Percentiles rank a stretch among this genome's conserved stretches.
Conservation (phyloP, 306 rosid genomes). For the Prunus mira region DNA sequence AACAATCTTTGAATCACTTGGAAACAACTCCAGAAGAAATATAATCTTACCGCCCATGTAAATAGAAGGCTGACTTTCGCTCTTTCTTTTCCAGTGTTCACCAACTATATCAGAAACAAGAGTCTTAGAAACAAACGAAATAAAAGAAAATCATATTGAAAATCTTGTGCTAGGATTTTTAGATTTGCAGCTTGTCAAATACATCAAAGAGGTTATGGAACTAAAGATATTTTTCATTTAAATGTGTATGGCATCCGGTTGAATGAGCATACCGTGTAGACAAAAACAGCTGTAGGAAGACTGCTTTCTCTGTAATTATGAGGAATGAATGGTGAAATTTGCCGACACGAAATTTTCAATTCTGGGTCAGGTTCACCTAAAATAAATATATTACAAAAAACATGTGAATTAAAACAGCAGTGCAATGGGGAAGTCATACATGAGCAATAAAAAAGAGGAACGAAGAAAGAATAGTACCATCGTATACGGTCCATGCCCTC, state of each 20-base stretch:
- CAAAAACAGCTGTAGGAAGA: constrained; percentile 94
- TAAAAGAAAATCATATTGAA: background rate
- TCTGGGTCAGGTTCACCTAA: constrained; percentile 99
- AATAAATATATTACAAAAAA: background rate
- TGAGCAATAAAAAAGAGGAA: constrained; percentile 2
- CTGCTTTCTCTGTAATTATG: constrained; percentile 95
- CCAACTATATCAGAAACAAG: constrained; percentile 65
- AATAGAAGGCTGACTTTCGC: constrained; percentile 98
- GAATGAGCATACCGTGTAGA: constrained; percentile 63
- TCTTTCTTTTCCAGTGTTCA: constrained; percentile 92
- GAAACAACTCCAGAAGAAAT: constrained; percentile 14
- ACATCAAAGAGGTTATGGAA: background rate
- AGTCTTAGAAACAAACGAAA: constrained; percentile 22
- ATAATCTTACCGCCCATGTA: constrained; percentile 91
- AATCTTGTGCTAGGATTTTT: background rate
- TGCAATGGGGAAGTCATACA: constrained; percentile 2
- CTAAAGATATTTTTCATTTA: background rate
- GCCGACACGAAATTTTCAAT: constrained; percentile 87
- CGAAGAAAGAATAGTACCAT: constrained; percentile 56
- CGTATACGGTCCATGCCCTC: constrained; percentile 98
- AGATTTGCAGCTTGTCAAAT: no score
- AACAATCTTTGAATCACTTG: constrained; percentile 15
- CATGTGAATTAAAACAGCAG: constrained; percentile 17
- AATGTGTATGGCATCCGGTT: background rate
- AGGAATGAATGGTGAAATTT: constrained; percentile 95